A percentile compares a stretch with the other conserved stretches of the same genome.
Conservation (phyloP, 75 land plant genomes). For the Picea glauca region DNA sequence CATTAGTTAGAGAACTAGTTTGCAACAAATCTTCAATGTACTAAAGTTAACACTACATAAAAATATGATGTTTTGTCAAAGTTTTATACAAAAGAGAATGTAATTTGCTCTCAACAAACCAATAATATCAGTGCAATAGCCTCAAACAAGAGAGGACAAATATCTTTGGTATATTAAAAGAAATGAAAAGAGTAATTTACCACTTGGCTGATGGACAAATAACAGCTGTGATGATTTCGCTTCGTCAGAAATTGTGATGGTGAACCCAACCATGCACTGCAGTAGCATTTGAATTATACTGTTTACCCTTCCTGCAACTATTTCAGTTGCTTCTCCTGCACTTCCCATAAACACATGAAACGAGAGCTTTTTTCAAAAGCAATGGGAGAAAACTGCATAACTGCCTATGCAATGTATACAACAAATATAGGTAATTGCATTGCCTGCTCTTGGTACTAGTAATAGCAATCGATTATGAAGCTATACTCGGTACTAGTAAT, state of each 20-base stretch:
- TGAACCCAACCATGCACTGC: slow-evolving; percentile 5
- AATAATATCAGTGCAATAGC: neutral
- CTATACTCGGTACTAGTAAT: neutral
- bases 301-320: neutral
- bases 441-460: neutral
- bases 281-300: neutral
- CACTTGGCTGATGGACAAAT: slow-evolving; percentile 7
- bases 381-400: neutral
- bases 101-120: neutral
- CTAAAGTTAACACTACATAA: neutral
- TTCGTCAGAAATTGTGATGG: neutral
- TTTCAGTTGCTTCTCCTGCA: slow-evolving; percentile 3
- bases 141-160: neutral
- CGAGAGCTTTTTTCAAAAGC: neutral
- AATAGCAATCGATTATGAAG: neutral
- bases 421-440: neutral
- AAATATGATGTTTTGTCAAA: neutral
- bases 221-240: neutral
- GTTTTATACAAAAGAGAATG: neutral
- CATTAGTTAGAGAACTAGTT: neutral
- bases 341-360: neutral
- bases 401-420: neutral
- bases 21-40: neutral
- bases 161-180: neutral
- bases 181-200: neutral